These are phyloP conservation scores for Myxozyma geophila DNA, from an alignment of 805 yeast genomes.

Conservation along the genomic window DNA sequence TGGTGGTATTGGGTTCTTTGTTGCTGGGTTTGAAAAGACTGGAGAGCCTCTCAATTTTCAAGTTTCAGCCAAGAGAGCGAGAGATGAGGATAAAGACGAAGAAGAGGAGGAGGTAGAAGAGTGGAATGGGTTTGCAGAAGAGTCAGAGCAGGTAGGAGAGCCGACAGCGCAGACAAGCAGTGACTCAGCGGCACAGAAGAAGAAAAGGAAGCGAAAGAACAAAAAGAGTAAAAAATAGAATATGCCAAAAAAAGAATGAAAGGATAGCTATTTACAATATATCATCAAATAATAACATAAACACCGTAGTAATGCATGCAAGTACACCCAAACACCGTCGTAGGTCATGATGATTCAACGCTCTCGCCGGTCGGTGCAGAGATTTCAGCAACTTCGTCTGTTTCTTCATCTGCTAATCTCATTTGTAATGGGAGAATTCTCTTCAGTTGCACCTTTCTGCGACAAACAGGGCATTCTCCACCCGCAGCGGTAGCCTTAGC, in stretches of 20 bases:
- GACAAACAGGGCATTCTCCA: slow-evolving; percentile 47
- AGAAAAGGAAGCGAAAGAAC: neutral
- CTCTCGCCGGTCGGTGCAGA: neutral
- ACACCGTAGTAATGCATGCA: neutral
- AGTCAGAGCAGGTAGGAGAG: neutral
- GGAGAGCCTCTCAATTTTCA: slow-evolving; percentile 3
- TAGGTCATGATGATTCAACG: neutral
- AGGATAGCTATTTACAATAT: neutral
- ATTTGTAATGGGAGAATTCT: slow-evolving; percentile 41
- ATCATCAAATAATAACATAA: neutral
- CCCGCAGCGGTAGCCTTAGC: slow-evolving; percentile 36
- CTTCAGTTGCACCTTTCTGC: slow-evolving; percentile 42
- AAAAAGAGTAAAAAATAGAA: neutral
- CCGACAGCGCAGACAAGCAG: slow-evolving; percentile 1
- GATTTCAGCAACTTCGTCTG: slow-evolving; percentile 11
- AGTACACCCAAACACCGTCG: neutral
- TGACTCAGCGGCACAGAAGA: neutral
- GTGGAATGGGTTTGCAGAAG: slow-evolving; percentile 47
- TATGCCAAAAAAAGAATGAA: neutral
- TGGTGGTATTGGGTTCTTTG: slow-evolving; percentile 99
- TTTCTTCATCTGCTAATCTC: slow-evolving; percentile 30
- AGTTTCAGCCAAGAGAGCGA: slow-evolving; percentile 22
- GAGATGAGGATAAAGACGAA: slow-evolving; percentile 11
- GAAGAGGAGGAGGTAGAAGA: slow-evolving; percentile 28
- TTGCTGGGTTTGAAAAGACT: slow-evolving; percentile 79